A percentile compares a stretch with the other conserved stretches of the same genome.
phyloP scores from a whole-genome alignment of 169 alveolate genomes.

The Cryptosporidium parvum region DNA sequence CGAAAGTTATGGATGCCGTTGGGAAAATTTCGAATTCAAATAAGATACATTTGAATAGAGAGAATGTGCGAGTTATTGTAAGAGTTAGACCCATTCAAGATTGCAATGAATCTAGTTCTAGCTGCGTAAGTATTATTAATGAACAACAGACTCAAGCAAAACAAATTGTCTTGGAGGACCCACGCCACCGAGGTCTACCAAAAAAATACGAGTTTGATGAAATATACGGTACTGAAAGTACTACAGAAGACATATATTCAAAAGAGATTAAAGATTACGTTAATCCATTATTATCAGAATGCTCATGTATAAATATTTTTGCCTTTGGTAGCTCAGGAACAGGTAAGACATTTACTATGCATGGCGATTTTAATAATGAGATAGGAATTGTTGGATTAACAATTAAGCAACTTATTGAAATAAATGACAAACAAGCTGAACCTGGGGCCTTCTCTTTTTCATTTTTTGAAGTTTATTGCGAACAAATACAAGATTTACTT shows the following conservation, averaged over 20 bases:
- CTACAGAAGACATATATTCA: conserved; percentile 42
- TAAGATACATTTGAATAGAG: conserved; percentile 53
- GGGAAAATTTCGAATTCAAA: conserved; percentile 18
- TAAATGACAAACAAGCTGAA: background rate
- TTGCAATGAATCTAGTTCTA: conserved; percentile 15
- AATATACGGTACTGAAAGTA: conserved; percentile 26
- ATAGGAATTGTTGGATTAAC: conserved; percentile 62
- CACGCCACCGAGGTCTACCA: conserved; percentile 77
- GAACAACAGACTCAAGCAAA: background rate
- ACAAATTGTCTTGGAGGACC: conserved; percentile 74
- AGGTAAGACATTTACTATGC: conserved; percentile 80
- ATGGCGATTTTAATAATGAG: conserved; percentile 33
- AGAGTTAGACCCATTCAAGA: conserved; percentile 49
- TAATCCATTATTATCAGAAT: conserved; percentile 43
- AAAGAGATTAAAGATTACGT: conserved; percentile 34
- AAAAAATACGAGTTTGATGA: conserved; percentile 74
- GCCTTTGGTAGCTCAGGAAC: conserved; percentile 79
- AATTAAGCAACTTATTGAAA: conserved; percentile 37
- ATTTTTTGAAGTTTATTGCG: conserved; percentile 77
- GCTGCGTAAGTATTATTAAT: conserved; percentile 17
- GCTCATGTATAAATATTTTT: conserved; percentile 73
- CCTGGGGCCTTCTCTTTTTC: conserved; percentile 76
- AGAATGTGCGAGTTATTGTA: conserved; percentile 70
- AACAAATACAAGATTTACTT: conserved; percentile 75
- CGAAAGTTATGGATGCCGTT: background rate